Conservation (phyloP, 208 protist species). For the Naegleria gruberi region DNA sequence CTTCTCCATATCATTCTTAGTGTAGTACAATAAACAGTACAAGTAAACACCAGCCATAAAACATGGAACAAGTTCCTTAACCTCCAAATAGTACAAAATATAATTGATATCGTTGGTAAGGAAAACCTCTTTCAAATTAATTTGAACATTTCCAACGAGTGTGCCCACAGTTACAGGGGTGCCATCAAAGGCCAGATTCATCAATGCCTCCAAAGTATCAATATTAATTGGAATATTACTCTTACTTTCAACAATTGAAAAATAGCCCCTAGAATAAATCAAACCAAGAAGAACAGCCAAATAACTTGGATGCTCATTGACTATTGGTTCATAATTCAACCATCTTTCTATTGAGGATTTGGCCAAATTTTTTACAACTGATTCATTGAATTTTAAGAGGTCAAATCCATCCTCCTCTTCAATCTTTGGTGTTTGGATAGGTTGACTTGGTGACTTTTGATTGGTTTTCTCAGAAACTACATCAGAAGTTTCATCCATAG, state of each 20-base stretch:
- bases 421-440: not conserved
- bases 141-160: not conserved
- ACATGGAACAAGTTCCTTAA: not conserved
- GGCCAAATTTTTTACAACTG: not conserved
- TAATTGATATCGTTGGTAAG: not conserved
- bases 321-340: not conserved
- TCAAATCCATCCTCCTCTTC: not conserved
- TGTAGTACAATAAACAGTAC: not conserved
- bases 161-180: not conserved
- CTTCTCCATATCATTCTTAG: not conserved
- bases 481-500: not conserved
- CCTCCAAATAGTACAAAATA: not conserved
- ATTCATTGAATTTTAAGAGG: not conserved
- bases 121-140: not conserved
- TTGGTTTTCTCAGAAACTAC: not conserved
- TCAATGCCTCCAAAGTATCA: not conserved
- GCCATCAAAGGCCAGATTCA: not conserved
- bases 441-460: not conserved
- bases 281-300: not conserved
- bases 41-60: not conserved
- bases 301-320: not conserved
- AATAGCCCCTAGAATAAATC: not conserved
- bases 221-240: not conserved
- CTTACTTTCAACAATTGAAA: not conserved
- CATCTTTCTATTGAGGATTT: not conserved